Conservation (phyloP, 164 flowering plant species). For the Piper betle region DNA sequence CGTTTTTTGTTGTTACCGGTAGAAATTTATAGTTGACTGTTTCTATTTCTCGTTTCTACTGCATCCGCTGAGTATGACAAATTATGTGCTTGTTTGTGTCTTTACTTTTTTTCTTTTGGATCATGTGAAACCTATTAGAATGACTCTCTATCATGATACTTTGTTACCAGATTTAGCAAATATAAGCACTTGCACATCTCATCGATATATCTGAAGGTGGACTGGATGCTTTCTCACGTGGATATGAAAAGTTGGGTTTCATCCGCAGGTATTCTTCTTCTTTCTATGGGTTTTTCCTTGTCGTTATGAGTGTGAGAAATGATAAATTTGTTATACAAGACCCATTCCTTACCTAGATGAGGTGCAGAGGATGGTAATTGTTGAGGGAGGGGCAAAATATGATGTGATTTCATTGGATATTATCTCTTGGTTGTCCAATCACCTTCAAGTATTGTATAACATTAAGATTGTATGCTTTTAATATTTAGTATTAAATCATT, state of each 20-base stretch:
- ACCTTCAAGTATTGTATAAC: too few species aligned
- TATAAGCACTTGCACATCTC: slow-evolving; percentile 55
- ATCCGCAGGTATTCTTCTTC: slow-evolving; percentile 31
- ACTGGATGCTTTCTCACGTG: slow-evolving; percentile 81
- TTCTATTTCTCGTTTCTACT: too few species aligned
- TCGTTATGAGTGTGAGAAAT: neutral
- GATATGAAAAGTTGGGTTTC: slow-evolving; percentile 91
- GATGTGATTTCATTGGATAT: too few species aligned
- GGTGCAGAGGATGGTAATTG: too few species aligned
- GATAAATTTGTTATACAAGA: neutral
- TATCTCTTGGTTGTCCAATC: too few species aligned
- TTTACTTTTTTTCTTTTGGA: neutral
- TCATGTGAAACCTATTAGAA: neutral
- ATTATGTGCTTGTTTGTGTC: neutral
- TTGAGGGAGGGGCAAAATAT: too few species aligned
- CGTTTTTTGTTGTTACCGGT: too few species aligned
- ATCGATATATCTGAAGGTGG: slow-evolving; percentile 90
- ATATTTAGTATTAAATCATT: too few species aligned
- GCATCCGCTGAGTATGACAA: too few species aligned
- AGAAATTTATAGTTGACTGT: too few species aligned
- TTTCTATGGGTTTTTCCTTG: neutral
- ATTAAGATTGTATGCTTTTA: too few species aligned
- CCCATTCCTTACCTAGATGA: neutral
- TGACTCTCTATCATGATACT: neutral
- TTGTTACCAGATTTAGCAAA: slow-evolving; percentile 42